Conservation (phyloP, 257 asterid species). For the Hygrophila difformis region DNA sequence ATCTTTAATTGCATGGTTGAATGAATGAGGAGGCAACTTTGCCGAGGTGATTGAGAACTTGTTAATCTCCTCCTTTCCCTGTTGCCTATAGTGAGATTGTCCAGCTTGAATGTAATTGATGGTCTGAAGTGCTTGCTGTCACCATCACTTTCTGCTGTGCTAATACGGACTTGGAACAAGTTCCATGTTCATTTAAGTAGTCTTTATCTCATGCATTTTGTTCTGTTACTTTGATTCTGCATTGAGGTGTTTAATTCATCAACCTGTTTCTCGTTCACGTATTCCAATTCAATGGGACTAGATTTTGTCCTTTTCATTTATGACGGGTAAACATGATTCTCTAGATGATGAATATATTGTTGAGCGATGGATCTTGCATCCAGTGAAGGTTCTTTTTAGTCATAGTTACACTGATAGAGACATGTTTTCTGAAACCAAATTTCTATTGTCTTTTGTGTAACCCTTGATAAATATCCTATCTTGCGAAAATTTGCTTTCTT, state of each 20-base stretch:
- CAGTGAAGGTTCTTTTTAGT: slow-evolving; percentile 23
- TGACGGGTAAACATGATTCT: slow-evolving; percentile 15
- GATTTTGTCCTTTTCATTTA: background rate
- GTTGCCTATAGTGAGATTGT: slow-evolving; percentile 42
- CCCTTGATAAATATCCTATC: too few species aligned
- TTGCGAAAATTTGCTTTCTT: background rate
- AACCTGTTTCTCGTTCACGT: too few species aligned
- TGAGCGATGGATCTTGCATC: slow-evolving; percentile 32
- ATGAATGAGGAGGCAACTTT: slow-evolving; percentile 37
- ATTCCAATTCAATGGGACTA: too few species aligned
- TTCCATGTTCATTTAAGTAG: background rate
- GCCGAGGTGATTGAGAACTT: slow-evolving; percentile 45
- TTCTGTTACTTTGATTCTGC: background rate
- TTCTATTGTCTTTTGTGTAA: background rate
- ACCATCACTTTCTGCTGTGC: slow-evolving; percentile 9
- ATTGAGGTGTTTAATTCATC: background rate
- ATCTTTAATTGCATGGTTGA: background rate
- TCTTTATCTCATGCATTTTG: background rate
- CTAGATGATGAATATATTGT: slow-evolving; percentile 31
- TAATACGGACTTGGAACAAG: background rate
- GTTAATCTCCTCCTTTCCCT: slow-evolving; percentile 66
- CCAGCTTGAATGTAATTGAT: slow-evolving; percentile 6
- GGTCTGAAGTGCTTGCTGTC: slow-evolving; percentile 4
- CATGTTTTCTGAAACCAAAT: background rate
- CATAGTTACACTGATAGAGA: slow-evolving; percentile 49